Evolutionary conservation across 352 stramenopile species (phyloP), one percentile per base, ranked within the genome.

Genomic region (Globisporangium mamillatum): DNA sequence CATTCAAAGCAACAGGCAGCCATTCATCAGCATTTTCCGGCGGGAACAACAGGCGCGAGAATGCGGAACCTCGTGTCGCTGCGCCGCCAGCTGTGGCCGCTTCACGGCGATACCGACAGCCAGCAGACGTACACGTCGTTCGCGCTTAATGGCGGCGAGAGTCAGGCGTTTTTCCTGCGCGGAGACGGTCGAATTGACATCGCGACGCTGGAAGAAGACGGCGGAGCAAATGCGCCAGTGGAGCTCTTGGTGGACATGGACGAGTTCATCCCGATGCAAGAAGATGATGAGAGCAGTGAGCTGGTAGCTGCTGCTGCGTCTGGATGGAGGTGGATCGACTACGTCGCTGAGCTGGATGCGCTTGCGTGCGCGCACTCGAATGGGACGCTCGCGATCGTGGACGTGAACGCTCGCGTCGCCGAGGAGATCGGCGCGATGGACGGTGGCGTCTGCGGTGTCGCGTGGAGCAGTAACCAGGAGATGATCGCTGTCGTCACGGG

Each of bases 371-470:
- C 75, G 10, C 82, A 79, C 18, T 75, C 73, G 10, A 68, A 75
- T 20, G 84, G 87, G 14, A 60, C 69, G 24, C 73, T 94, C 34
- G 83, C 73, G 18, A 69, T 76, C 12, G 76, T 94, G 41, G 74
- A 89, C n/a, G 60, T 90, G 44, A 72, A 82, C 27, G 70, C 78
- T 9, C 70, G 75, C 4, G 66, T 76, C 7, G 75, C 77, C 4
- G 83, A 92, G 64, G 83, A 93, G 72, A 87, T 93, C 61, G 87
- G 87, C 25, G 63, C 70, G 8, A 75, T 94, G 62, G 82, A 88
- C 62, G 78, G 71, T n/a, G 87, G 85, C 36, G 74, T 94, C 36
- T 70, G 80, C 34, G 80, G 71, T 24, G 63, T 94, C 41, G 79
- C 80, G 0, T 94, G 84, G 84, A 93, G 78, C 63, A 76, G 64